These are phyloP conservation scores for Podila horticola DNA, from an alignment of 192 early-diverging fungal genomes.

Conservation along the genomic window DNA sequence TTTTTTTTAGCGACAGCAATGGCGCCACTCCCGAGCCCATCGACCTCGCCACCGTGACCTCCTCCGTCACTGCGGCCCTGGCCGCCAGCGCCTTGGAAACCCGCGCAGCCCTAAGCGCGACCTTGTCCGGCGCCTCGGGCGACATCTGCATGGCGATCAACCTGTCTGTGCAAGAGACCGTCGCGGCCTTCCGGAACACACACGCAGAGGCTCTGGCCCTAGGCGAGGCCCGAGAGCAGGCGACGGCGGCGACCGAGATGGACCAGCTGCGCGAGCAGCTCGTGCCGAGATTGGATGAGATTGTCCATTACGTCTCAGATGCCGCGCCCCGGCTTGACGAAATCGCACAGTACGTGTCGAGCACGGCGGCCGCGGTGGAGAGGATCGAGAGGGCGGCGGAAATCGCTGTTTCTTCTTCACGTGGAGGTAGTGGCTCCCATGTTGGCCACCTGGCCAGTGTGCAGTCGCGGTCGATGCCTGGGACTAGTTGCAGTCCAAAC, in stretches of 20 bases:
- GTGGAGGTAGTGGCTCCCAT: no score
- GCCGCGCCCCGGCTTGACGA: not conserved
- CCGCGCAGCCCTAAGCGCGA: not conserved
- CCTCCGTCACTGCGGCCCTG: no score
- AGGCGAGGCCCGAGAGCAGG: not conserved
- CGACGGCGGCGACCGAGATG: not conserved
- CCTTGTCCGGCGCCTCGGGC: not conserved
- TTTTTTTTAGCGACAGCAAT: not conserved
- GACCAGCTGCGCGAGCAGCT: constrained; percentile 23
- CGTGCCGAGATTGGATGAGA: constrained; percentile 11
- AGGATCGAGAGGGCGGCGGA: not conserved
- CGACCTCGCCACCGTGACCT: no score
- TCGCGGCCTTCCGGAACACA: not conserved
- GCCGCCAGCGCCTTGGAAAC: not conserved
- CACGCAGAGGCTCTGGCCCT: not conserved
- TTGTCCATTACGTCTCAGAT: not conserved
- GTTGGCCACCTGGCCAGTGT: no score
- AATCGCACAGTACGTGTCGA: not conserved
- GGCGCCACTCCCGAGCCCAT: not conserved
- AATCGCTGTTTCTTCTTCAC: no score
- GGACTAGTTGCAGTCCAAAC: no score
- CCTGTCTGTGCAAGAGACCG: not conserved
- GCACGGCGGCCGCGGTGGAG: not conserved
- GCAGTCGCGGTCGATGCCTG: no score
- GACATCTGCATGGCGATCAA: not conserved